Evolutionary conservation across 345 rosid genomes (phyloP).

Genomic region (Salix purpurea): DNA sequence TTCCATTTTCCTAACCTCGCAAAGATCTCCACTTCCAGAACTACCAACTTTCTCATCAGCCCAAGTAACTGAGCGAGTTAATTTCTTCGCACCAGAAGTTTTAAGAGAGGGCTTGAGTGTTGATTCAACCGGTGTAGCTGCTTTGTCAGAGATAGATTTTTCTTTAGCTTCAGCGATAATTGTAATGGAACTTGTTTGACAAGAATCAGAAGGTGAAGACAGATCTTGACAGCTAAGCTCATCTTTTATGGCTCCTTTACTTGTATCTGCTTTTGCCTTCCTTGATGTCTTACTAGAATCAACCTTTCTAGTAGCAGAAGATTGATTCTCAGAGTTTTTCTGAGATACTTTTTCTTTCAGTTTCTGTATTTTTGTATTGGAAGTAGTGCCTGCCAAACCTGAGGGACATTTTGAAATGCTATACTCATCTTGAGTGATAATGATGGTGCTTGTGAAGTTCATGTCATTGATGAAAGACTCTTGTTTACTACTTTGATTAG

Average conservation of each 20-base stretch:
- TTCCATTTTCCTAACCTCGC: constrained; percentile 45
- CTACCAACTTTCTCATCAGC: constrained; percentile 57
- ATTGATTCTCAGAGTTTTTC: constrained; percentile 16
- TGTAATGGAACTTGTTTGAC: constrained; percentile 17
- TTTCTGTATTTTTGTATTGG: constrained; percentile 23
- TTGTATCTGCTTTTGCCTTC: constrained; percentile 25
- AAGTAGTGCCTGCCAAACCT: constrained; percentile 23
- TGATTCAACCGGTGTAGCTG: constrained; percentile 29
- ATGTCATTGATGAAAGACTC: constrained; percentile 37
- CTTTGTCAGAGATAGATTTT: constrained; percentile 21
- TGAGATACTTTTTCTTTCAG: constrained; percentile 20
- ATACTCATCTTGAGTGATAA: constrained; percentile 51
- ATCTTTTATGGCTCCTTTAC: constrained; percentile 15
- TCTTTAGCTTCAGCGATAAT: constrained; percentile 21
- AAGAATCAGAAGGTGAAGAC: constrained; percentile 34
- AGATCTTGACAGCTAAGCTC: constrained; percentile 15
- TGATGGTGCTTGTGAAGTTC: constrained; percentile 53
- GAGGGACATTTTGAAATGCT: constrained; percentile 50
- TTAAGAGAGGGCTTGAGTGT: constrained; percentile 63
- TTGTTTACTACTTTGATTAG: constrained; percentile 25
- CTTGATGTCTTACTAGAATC: constrained; percentile 23
- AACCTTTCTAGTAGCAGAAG: constrained; percentile 28
- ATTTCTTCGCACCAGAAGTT: constrained; percentile 48
- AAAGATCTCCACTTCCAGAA: constrained; percentile 39
- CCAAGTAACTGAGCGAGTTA: constrained; percentile 68